Evolutionary conservation across 257 asterid genomes (phyloP), one percentile per base, ranked within the genome.

Genomic region (Catharanthus roseus): DNA sequence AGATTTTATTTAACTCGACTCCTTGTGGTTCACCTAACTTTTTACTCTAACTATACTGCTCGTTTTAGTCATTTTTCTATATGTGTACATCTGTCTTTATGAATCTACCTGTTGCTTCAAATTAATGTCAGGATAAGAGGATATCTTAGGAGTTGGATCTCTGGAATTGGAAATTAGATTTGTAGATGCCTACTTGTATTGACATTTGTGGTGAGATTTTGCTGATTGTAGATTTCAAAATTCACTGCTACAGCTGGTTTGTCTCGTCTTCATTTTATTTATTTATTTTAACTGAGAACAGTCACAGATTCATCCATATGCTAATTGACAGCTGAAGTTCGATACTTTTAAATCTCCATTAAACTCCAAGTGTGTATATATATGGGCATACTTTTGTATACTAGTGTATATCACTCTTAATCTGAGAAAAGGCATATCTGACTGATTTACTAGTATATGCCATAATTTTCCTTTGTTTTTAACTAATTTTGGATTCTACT

Each of bases 151-250:
- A 71, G 79, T 76, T 76, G 86, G 96, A 90, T 88, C 84, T 83
- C 83, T 86, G 75, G 82, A 81, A 77, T 78, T 79, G 74, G 70
- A 74, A 73, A 41, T 78, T 83, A 79, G 77, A 75, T 79, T 74
- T 72, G 54, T 75, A 80, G 81, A 89, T 91, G 91, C 66, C 85
- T 81, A 84, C 79, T 72, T 86, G 88, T 80, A 69, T 84, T 84
- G 96, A 84, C 70, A 61, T 85, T 77, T 87, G 80, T 74, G 95
- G 87, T 90, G 78, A 84, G 92, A 85, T 69, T 81, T 70, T 66
- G 58, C 73, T 60, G 64, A 41, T 39, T 67, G 75, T 74, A 65
- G 65, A 24, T 65, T 31, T 49, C 78, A 15, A 9, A 24, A 19
- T 49, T 66, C 42, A 26, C 47, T 6, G 2, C 19, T 44, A 8